Percentiles rank a stretch among this genome's conserved stretches.
Evolutionary conservation across 31 red algal species (phyloP).

Genomic region (Asparagopsis taxiformis): DNA sequence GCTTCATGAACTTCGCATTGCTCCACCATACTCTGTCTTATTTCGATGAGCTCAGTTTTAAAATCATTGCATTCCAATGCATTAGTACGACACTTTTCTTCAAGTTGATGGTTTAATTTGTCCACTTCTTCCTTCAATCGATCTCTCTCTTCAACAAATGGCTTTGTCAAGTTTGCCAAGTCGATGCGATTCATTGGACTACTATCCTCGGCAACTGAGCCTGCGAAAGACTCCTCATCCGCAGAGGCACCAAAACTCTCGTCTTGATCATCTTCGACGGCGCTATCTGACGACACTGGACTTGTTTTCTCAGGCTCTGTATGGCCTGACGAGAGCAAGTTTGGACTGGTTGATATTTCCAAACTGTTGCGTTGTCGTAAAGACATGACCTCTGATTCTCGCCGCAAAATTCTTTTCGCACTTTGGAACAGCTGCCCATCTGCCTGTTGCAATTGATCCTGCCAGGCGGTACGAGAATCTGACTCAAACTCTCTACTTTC

Average conservation of each 20-base stretch:
- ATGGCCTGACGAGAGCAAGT: conserved; percentile 6
- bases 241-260: neutral
- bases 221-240: conserved; percentile 1
- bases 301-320: conserved; percentile 41
- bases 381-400: conserved; percentile 49
- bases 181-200: neutral
- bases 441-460: conserved; percentile 36
- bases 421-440: conserved; percentile 53
- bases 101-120: neutral
- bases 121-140: neutral
- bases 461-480: conserved; percentile 32
- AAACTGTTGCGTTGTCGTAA: conserved; percentile 43
- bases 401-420: conserved; percentile 24
- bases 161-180: neutral
- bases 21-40: conserved; percentile 34
- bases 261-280: conserved; percentile 10
- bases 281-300: conserved; percentile 51
- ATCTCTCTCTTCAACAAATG: neutral
- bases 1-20: conserved; percentile 50
- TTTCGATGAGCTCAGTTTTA: conserved; percentile 19
- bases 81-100: neutral
- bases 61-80: neutral
- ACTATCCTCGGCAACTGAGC: neutral
- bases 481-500: conserved; percentile 10
- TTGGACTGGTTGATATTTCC: conserved; percentile 4